These are phyloP conservation scores for Pyricularia grisea DNA, from an alignment of 2,329 filamentous ascomycete species.

Conservation along the genomic window DNA sequence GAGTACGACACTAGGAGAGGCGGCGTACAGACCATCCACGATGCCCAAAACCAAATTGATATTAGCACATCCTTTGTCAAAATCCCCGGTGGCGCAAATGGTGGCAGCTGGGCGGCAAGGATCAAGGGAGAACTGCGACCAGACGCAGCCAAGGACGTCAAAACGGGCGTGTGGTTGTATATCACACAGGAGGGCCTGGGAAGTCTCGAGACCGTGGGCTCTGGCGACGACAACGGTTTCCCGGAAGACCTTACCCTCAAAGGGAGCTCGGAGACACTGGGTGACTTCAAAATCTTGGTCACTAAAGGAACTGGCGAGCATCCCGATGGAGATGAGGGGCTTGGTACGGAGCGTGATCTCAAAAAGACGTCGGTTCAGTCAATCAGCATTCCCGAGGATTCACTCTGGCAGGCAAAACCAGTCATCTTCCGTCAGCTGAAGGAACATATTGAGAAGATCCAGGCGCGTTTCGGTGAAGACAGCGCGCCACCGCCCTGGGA, in stretches of 20 bases:
- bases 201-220: slow-evolving; percentile 49
- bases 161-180: slow-evolving; percentile 76
- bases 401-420: slow-evolving; percentile 75
- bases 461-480: slow-evolving; percentile 40
- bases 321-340: slow-evolving; percentile 54
- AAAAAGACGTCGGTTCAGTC: slow-evolving; percentile 71
- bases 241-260: slow-evolving; percentile 56
- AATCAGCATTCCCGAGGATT: slow-evolving; percentile 52
- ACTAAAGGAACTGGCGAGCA: slow-evolving; percentile 60
- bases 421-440: slow-evolving; percentile 45
- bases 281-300: slow-evolving; percentile 69
- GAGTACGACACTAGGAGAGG: slow-evolving; percentile 87
- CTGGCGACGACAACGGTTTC: slow-evolving; percentile 38
- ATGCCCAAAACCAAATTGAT: slow-evolving; percentile 79
- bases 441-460: slow-evolving; percentile 36
- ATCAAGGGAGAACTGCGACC: slow-evolving; percentile 73
- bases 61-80: slow-evolving; percentile 93
- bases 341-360: slow-evolving; percentile 59
- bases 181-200: slow-evolving; percentile 69
- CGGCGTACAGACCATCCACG: slow-evolving; percentile 83
- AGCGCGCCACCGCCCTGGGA: slow-evolving; percentile 75
- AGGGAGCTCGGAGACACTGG: slow-evolving; percentile 63
- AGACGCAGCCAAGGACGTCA: slow-evolving; percentile 56
- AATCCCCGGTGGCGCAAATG: slow-evolving; percentile 68
- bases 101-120: slow-evolving; percentile 80